These are phyloP conservation scores for Psidium guajava DNA, from an alignment of 345 rosid species.

Conservation along the genomic window DNA sequence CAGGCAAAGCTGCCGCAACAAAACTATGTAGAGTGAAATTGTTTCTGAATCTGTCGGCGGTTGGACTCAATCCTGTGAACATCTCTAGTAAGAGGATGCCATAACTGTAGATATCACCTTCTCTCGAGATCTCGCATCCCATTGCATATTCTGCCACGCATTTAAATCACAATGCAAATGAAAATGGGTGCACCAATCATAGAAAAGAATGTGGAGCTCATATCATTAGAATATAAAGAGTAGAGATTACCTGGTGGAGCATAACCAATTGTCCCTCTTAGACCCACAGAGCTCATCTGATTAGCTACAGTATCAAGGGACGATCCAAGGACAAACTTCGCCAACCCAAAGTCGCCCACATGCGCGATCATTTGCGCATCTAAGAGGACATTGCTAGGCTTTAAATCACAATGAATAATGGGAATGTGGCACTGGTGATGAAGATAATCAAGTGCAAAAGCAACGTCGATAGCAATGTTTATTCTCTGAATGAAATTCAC, in stretches of 20 bases:
- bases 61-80: neutral
- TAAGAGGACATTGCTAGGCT: neutral
- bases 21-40: neutral
- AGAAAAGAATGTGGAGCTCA: neutral
- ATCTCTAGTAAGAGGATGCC: neutral
- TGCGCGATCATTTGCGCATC: neutral
- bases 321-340: neutral
- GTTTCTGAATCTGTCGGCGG: neutral
- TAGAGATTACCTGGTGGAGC: neutral
- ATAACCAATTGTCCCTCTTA: neutral
- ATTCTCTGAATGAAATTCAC: neutral
- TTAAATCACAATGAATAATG: neutral
- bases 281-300: neutral
- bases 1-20: neutral
- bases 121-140: neutral
- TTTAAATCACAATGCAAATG: neutral
- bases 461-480: neutral
- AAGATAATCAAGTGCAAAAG: neutral
- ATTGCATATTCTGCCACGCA: slow-evolving; percentile 7
- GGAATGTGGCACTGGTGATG: neutral
- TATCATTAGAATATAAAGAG: neutral
- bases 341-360: neutral
- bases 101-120: slow-evolving; percentile 4
- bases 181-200: neutral
- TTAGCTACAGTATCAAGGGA: neutral